phyloP scores from a whole-genome alignment of 225 moss, liverwort and hornwort species.

The Sphagnum contortum region DNA sequence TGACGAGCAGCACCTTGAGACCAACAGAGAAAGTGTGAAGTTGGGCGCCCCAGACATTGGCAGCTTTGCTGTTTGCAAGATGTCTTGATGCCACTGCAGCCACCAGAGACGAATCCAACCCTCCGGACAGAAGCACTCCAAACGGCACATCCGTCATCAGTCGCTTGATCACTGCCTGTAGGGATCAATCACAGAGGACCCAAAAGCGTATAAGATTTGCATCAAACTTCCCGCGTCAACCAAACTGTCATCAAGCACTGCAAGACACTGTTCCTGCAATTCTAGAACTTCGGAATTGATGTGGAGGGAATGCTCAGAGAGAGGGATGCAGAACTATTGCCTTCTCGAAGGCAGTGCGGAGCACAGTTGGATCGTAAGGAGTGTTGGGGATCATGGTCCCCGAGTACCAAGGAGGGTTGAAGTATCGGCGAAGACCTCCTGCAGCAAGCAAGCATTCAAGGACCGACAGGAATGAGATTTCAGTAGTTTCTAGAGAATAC shows the following conservation, averaged over 20 bases:
- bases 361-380: conserved; percentile 48
- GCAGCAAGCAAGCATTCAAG: background rate
- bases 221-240: too few species aligned
- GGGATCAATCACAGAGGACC: too few species aligned
- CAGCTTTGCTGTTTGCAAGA: conserved; percentile 58
- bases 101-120: conserved; percentile 72
- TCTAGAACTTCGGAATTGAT: too few species aligned
- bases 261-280: too few species aligned
- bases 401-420: conserved; percentile 60
- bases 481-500: too few species aligned
- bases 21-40: conserved; percentile 84
- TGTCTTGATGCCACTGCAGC: conserved; percentile 73
- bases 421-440: conserved; percentile 68
- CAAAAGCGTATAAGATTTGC: too few species aligned
- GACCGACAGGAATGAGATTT: background rate
- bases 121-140: conserved; percentile 79
- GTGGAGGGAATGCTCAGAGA: too few species aligned
- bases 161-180: conserved; percentile 65
- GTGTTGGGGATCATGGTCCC: conserved; percentile 43
- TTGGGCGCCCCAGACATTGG: conserved; percentile 62
- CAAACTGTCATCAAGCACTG: too few species aligned
- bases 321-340: conserved; percentile 1
- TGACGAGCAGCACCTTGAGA: conserved; percentile 22
- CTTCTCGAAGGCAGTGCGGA: conserved; percentile 73
- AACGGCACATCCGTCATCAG: conserved; percentile 89